Base-by-base conservation (phyloP, 306 rosid species). In the Echinosophora koreensis region DNA sequence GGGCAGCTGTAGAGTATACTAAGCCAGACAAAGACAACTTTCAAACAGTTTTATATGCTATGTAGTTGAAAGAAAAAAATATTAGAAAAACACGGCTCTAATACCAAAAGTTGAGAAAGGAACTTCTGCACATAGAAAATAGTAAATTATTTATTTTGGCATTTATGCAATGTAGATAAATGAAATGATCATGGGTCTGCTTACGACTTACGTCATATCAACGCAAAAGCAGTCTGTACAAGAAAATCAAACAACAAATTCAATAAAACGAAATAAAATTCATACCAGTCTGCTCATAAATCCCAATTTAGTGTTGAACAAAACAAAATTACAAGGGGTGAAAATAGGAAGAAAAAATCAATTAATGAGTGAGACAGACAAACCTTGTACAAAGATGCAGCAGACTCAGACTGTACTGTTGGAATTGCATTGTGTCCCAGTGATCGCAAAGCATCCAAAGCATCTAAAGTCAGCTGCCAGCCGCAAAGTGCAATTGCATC, bases 381-480 rank as follows among this genome's bases (percentile, higher is more conserved):
- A 30, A 96, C 99, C 98, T 92, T 92, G 93, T 88, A 92, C 73
- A 92, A 80, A 46, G 99, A 96, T 52, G 99, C 99, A 55, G 99
- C 99, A 84, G 99, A 96, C 85, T 96, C 98, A 14, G 99, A 96
- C 75, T 90, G 92, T 66, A 83, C 84, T 1, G 84, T 83, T 58
- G 89, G 98, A 84, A 96, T 90, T 41, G 89, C 98, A 79, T 70
- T 85, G 62, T 87, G 84, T 55, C 90, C 98, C 60, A 90, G 65
- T 1, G 93, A 91, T 55, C 76, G 92, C 77, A 92, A 83, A 54
- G 87, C 88, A 81, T 93, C 97, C 67, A 93, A 90, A 47, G 98
- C 97, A 82, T 95, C 99, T 59, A 95, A 82, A 7, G 97, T 92
- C 89, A 91, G 82, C 85, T 96, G 98, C 99, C 99, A 96, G 47